Evolutionary conservation across 495 filamentous ascomycete genomes (phyloP), one percentile per base, ranked within the genome.

Genomic region (Tuber melanosporum): DNA sequence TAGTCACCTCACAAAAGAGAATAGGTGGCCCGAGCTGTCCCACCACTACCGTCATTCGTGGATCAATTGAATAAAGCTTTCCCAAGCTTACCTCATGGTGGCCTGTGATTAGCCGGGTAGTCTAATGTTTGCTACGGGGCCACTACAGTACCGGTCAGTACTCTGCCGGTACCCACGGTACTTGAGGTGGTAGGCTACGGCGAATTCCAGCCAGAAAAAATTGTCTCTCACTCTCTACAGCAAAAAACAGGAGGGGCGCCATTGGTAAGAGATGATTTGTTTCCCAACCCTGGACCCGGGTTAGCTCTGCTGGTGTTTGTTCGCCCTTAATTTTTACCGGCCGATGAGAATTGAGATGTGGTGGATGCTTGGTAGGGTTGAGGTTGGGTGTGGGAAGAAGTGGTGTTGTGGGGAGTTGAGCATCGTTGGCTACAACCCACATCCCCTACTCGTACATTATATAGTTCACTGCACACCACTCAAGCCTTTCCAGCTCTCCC

Each of bases 31-130:
- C 57, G 26, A 66, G 57, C 26, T 36, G n/a, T 66, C 57, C 57
- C 57, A 66, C 57, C 57, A 66, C 57, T 36, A 66, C 32, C 26
- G 57, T 32, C 26, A 66, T 66, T 66, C 57, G 57, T 66, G 57
- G 57, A 12, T 66, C 57, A 3, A 36, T 66, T 66, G 26, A 66
- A 66, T 66, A 36, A 17, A 36, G 57, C 26, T 66, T 66, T 14
- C 26, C 57, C 57, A 36, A 66, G 57, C 57, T 66, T 66, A 26
- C 57, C 26, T 36, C 15, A 66, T 66, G 57, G 57, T 66, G 57
- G 57, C 26, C 57, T 15, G 26, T 19, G 26, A 66, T 66, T 66
- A 66, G 57, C 57, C 26, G 26, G 57, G 14, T 36, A 6, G 26
- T 66, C 57, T 19, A 66, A 12, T 32, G 26, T 57, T 57, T 57